These are phyloP conservation scores for Candida palmyrensis DNA, from an alignment of 805 yeast species.

Conservation along the genomic window DNA sequence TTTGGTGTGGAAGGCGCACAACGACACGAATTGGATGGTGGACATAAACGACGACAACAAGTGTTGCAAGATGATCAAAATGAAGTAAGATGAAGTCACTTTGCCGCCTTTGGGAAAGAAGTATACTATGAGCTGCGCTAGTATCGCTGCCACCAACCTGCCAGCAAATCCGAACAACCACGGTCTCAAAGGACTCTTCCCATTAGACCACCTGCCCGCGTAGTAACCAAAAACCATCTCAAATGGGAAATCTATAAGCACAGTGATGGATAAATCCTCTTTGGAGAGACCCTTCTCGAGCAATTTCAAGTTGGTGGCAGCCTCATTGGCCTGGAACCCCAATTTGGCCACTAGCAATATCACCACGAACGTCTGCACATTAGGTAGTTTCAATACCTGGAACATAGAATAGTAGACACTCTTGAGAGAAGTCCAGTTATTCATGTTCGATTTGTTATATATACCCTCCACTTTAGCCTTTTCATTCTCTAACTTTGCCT, in stretches of 20 bases:
- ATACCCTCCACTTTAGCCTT: constrained; percentile 19
- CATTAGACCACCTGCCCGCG: constrained; percentile 92
- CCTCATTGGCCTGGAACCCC: constrained; percentile 94
- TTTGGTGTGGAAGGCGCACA: constrained; percentile 91
- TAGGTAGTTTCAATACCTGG: constrained; percentile 60
- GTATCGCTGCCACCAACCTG: constrained; percentile 63
- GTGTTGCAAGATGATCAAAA: constrained; percentile 77
- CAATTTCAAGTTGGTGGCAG: constrained; percentile 87
- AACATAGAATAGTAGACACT: constrained; percentile 63
- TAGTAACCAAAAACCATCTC: constrained; percentile 93
- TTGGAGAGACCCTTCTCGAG: constrained; percentile 88
- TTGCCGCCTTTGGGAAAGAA: constrained; percentile 57
- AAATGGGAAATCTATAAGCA: constrained; percentile 90
- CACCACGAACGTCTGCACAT: constrained; percentile 67
- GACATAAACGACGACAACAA: constrained; percentile 85
- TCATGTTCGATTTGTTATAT: constrained; percentile 16
- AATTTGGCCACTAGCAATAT: constrained; percentile 78
- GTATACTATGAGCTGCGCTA: constrained; percentile 71
- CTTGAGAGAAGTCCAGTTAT: constrained; percentile 27
- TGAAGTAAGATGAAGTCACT: constrained; percentile 52
- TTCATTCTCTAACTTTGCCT: constrained; percentile 22
- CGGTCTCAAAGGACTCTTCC: constrained; percentile 70
- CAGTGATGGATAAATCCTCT: constrained; percentile 91
- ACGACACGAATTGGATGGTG: constrained; percentile 90
- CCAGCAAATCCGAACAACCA: constrained; percentile 90